phyloP scores from a whole-genome alignment of 352 stramenopile species.

The Pythium diclinum region DNA sequence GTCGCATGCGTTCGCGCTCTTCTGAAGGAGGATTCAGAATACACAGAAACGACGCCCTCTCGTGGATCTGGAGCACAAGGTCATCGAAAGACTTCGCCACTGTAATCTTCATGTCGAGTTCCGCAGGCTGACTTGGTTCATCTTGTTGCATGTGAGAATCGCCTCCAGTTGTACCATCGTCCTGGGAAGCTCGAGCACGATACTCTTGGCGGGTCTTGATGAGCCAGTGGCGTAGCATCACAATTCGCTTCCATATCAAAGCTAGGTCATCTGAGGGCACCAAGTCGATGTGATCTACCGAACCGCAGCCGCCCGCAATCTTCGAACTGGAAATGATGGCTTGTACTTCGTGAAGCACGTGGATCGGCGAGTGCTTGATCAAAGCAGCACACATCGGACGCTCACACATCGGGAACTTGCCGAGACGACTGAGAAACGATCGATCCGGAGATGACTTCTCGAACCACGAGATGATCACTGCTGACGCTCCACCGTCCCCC shows the following conservation, averaged over 20 bases:
- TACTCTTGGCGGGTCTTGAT: slow-evolving; percentile 83
- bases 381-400: slow-evolving; percentile 67
- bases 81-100: slow-evolving; percentile 68
- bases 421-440: slow-evolving; percentile 74
- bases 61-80: slow-evolving; percentile 58
- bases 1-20: slow-evolving; percentile 54
- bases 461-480: slow-evolving; percentile 71
- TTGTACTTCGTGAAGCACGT: slow-evolving; percentile 75
- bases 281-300: slow-evolving; percentile 50
- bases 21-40: slow-evolving; percentile 70
- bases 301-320: slow-evolving; percentile 16
- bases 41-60: slow-evolving; percentile 74
- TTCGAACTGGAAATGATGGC: slow-evolving; percentile 60
- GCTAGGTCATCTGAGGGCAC: slow-evolving; percentile 70
- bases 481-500: slow-evolving; percentile 48
- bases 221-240: slow-evolving; percentile 82
- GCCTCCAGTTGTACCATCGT: slow-evolving; percentile 14
- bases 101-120: slow-evolving; percentile 59
- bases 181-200: slow-evolving; percentile 51
- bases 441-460: slow-evolving; percentile 71
- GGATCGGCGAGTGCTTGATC: slow-evolving; percentile 74
- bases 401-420: slow-evolving; percentile 69
- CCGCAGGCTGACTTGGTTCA: not conserved
- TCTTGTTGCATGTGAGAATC: not conserved
- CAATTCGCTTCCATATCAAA: slow-evolving; percentile 72